Evolutionary conservation across 2,329 filamentous ascomycete genomes (phyloP).

Genomic region (Botrytis hyacinthi): DNA sequence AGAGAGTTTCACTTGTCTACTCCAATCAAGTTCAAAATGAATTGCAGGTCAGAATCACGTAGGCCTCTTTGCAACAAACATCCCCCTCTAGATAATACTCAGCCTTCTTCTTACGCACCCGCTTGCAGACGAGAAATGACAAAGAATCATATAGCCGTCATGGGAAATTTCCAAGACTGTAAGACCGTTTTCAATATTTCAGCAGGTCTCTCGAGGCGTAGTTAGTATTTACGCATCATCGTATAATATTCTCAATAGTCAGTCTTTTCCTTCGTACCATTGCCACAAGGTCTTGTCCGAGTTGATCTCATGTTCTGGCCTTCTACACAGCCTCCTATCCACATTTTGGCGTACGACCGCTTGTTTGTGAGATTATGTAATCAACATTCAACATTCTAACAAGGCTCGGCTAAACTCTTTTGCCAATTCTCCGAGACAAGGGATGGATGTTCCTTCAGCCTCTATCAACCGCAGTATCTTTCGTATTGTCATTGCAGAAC

Average conservation of each 20-base stretch:
- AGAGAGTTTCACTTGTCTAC: conserved; percentile 3
- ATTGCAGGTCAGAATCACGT: not conserved
- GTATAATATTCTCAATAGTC: not conserved
- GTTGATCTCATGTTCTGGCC: conserved; percentile 6
- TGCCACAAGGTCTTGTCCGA: conserved; percentile 6
- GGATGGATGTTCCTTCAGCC: conserved; percentile 15
- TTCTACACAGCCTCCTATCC: conserved; percentile 12
- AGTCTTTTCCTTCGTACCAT: conserved; percentile 8
- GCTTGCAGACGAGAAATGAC: conserved; percentile 9
- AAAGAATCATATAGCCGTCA: not conserved
- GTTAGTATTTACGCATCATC: conserved; percentile 5
- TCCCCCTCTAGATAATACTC: not conserved
- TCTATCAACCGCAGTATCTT: conserved; percentile 17
- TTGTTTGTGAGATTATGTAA: not conserved
- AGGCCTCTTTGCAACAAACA: conserved; percentile 2
- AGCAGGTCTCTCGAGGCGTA: conserved; percentile 17
- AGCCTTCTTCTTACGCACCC: conserved; percentile 13
- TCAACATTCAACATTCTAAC: not conserved
- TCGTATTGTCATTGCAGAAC: conserved; percentile 6
- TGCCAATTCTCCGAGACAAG: conserved; percentile 4
- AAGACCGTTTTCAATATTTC: conserved; percentile 15
- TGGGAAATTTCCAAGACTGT: not conserved
- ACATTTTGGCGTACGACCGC: not conserved
- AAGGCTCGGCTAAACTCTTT: not conserved
- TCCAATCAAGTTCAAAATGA: not conserved